phyloP scores from a whole-genome alignment of 805 yeast species.

The Teunomyces cretensis region DNA sequence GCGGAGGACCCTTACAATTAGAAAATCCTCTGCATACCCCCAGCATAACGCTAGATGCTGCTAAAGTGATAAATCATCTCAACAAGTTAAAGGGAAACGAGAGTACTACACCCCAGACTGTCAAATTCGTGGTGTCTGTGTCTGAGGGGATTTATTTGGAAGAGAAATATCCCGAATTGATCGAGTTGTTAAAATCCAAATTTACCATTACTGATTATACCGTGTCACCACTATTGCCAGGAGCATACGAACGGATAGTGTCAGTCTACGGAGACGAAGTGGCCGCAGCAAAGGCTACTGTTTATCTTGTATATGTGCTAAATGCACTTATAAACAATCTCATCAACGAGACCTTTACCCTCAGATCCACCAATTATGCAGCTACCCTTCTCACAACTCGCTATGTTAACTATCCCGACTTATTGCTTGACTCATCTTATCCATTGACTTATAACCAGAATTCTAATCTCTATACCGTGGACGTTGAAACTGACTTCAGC shows the following conservation, averaged over 20 bases:
- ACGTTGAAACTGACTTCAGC: constrained; percentile 6
- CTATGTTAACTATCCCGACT: background rate
- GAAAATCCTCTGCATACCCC: constrained; percentile 1
- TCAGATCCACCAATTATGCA: constrained; percentile 32
- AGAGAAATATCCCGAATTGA: constrained; percentile 10
- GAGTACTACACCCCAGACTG: background rate
- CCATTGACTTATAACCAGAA: constrained; percentile 2
- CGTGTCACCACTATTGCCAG: constrained; percentile 21
- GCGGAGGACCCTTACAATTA: constrained; percentile 4
- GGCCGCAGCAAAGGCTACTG: constrained; percentile 21
- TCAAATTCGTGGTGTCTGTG: constrained; percentile 18
- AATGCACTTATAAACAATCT: constrained; percentile 27
- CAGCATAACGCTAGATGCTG: constrained; percentile 19
- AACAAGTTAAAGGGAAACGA: constrained; percentile 11
- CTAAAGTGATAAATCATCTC: constrained; percentile 24
- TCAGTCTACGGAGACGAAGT: constrained; percentile 27
- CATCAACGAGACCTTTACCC: constrained; percentile 23
- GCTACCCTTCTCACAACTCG: constrained; percentile 1
- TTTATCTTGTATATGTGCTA: constrained; percentile 26
- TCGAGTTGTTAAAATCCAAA: constrained; percentile 14
- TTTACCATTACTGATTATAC: constrained; percentile 22
- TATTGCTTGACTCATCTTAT: background rate
- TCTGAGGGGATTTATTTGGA: constrained; percentile 29
- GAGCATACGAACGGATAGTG: constrained; percentile 30
- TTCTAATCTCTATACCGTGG: background rate